Evolutionary conservation across 2,329 filamentous ascomycete genomes (phyloP).

Genomic region (Paecilomyces niveus): DNA sequence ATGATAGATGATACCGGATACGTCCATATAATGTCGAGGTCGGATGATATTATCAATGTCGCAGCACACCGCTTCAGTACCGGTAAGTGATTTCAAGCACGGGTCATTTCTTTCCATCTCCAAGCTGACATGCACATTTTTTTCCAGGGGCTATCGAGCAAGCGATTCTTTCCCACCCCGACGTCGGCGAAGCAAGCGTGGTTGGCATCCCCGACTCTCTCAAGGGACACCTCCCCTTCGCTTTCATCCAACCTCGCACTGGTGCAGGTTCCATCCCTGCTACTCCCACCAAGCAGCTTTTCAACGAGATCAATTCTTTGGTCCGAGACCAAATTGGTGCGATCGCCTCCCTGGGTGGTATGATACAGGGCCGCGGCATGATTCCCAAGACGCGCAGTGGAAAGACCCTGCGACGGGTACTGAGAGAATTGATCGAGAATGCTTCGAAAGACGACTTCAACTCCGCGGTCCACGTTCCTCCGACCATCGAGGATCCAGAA

Average conservation of each 20-base stretch:
- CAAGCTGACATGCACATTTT: background rate
- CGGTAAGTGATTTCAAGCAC: constrained; percentile 44
- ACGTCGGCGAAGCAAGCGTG: constrained; percentile 76
- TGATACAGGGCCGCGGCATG: constrained; percentile 77
- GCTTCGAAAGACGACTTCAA: constrained; percentile 66
- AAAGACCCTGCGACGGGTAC: constrained; percentile 76
- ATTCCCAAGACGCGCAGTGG: constrained; percentile 91
- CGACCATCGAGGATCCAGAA: constrained; percentile 73
- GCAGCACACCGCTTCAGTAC: constrained; percentile 87
- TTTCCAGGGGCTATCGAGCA: constrained; percentile 74
- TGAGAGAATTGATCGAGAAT: constrained; percentile 79
- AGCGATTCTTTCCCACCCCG: constrained; percentile 73
- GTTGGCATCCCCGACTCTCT: constrained; percentile 77
- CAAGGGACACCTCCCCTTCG: constrained; percentile 88
- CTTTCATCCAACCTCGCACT: constrained; percentile 62
- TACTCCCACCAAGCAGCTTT: constrained; percentile 35
- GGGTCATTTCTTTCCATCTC: background rate
- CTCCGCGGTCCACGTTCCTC: constrained; percentile 65
- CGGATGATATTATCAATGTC: constrained; percentile 92
- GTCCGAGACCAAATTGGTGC: constrained; percentile 78
- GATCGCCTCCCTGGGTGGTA: constrained; percentile 77
- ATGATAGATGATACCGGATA: constrained; percentile 70
- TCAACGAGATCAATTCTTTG: constrained; percentile 40
- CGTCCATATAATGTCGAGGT: constrained; percentile 56
- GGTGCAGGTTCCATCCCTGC: constrained; percentile 30